These are phyloP conservation scores for Solanum hybrid DNA, from an alignment of 305 asterid species.

Conservation along the genomic window DNA sequence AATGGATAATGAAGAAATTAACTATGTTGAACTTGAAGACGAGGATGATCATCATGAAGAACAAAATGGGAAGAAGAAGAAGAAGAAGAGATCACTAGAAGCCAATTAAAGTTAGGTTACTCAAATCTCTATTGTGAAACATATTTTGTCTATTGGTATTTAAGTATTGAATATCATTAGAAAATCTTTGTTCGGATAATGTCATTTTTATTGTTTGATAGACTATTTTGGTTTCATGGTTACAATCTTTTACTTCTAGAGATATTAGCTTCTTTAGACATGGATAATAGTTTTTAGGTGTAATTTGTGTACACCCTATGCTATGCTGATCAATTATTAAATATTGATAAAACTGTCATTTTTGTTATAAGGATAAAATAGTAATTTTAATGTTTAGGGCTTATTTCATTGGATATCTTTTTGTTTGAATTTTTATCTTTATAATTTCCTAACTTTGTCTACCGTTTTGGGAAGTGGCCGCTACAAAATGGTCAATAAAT, in stretches of 20 bases:
- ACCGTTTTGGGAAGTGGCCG: neutral
- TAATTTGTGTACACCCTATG: neutral
- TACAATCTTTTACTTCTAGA: neutral
- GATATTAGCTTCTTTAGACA: neutral
- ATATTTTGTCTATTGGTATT: neutral
- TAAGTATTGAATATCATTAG: neutral
- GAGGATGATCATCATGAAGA: constrained; percentile 12
- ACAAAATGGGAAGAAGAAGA: neutral
- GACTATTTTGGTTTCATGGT: neutral
- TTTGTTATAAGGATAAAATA: neutral
- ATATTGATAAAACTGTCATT: neutral
- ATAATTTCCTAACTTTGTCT: neutral
- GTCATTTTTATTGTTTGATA: neutral
- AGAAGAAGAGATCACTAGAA: constrained; percentile 40
- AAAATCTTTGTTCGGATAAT: neutral
- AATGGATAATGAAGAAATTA: constrained; percentile 13
- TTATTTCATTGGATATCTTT: neutral
- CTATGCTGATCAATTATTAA: neutral
- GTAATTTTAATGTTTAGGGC: neutral
- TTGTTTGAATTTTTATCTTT: neutral
- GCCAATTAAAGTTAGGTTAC: constrained; percentile 56
- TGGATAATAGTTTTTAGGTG: neutral
- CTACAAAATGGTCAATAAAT: neutral
- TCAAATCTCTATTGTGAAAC: constrained; percentile 50
- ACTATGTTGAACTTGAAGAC: constrained; percentile 19